Base-by-base conservation (phyloP, 2,329 filamentous ascomycete genomes). In the Celoporthe dispersa region DNA sequence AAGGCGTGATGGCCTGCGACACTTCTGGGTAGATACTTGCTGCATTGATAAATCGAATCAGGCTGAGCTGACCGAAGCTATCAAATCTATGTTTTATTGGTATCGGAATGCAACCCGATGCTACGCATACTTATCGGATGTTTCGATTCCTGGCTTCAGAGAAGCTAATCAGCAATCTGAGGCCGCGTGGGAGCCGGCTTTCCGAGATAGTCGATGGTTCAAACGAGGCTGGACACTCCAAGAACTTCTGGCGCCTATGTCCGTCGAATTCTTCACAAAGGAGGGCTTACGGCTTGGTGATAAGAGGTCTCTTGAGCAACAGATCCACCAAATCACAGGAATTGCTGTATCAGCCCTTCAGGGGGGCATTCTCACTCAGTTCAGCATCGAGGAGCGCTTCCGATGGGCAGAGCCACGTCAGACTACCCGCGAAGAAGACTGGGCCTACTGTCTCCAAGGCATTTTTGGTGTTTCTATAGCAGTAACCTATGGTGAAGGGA, bases 311-410 rank as follows among this genome's bases (percentile, higher is more conserved):
- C n/a, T n/a, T n/a, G n/a, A n/a, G n/a, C n/a, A n/a, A n/a, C n/a
- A n/a, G n/a, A n/a, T n/a, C n/a, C n/a, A n/a, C n/a, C n/a, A n/a
- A n/a, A 73, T 76, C 9, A 79, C 77, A 11, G 60, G 63, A 0
- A 75, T 79, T 37, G 60, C 72, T 12, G 25, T 70, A 33, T 7
- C 35, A 19, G 73, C 72, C 11, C 73, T 79, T 44, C 70, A 57
- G 14, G 73, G 72, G 31, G 53, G 16, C 7, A 33, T 44, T 6
- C 68, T 78, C 22, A 41, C 64, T 22, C 12, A 72, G 19, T 77
- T 75, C 22, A 67, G 61, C 48, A 41, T 73, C 25, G 68, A 74
- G 4, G 74, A 78, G 61, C 73, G 74, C 35, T 75, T 78, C 61
- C 59, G 57, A 51, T 78, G 74, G 75, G 67, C 71, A 39, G 62